Evolutionary conservation across 1,284 basidiomycete species (phyloP).

Genomic region (Tremellales sp.): DNA sequence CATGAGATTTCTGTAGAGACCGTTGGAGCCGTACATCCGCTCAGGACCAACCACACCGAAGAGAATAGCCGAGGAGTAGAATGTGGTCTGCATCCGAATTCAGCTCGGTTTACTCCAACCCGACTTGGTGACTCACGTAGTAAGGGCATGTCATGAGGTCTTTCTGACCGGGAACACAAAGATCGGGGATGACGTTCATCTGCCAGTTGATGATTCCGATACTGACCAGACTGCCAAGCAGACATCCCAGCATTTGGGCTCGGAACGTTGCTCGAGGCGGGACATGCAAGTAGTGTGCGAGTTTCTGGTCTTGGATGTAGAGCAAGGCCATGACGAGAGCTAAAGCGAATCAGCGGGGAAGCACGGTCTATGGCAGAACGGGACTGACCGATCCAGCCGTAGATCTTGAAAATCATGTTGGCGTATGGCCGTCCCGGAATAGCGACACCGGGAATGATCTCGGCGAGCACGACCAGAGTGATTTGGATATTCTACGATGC

Average conservation of each 20-base stretch:
- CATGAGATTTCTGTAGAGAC: constrained; percentile 15
- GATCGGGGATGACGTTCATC: constrained; percentile 73
- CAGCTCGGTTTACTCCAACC: constrained; percentile 55
- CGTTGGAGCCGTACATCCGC: constrained; percentile 16
- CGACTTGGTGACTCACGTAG: constrained; percentile 58
- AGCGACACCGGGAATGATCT: constrained; percentile 57
- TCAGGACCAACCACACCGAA: constrained; percentile 18
- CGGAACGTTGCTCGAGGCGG: constrained; percentile 55
- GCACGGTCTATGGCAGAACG: constrained; percentile 16
- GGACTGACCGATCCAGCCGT: constrained; percentile 13
- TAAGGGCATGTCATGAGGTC: constrained; percentile 71
- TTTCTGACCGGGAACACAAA: constrained; percentile 78
- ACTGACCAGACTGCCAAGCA: constrained; percentile 12
- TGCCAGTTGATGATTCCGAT: constrained; percentile 51
- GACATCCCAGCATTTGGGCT: constrained; percentile 62
- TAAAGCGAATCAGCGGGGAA: constrained; percentile 8
- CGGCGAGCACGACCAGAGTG: constrained; percentile 38
- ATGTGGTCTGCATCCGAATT: constrained; percentile 81
- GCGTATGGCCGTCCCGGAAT: constrained; percentile 55
- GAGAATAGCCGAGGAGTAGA: constrained; percentile 85
- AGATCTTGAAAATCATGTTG: constrained; percentile 61
- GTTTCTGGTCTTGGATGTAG: constrained; percentile 55
- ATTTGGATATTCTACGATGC: constrained; percentile 12
- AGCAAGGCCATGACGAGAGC: constrained; percentile 18
- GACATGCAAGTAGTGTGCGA: constrained; percentile 34